Conservation (phyloP, 1,284 basidiomycete species). For the Thecaphora thlaspeos region DNA sequence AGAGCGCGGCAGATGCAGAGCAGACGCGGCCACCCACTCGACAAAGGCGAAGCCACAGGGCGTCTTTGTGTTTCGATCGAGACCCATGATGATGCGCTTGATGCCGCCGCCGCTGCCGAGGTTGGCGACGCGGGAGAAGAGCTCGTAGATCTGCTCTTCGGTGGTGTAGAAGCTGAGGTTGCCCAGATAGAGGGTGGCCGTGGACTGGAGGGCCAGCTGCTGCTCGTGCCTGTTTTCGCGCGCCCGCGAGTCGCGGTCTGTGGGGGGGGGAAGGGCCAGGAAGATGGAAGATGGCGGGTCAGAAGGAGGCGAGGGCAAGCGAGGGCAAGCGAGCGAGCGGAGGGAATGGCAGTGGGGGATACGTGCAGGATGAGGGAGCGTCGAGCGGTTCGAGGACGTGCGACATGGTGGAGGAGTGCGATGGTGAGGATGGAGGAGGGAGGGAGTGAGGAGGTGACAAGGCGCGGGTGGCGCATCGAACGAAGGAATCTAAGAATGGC, state of each 20-base stretch:
- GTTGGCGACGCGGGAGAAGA: conserved; percentile 87
- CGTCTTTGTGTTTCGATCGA: conserved; percentile 95
- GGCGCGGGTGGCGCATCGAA: not conserved
- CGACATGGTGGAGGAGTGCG: conserved; percentile 69
- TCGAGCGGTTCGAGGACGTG: conserved; percentile 81
- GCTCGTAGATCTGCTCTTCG: conserved; percentile 98
- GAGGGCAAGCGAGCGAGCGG: not conserved
- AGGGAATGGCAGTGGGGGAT: not conserved
- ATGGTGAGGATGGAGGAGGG: not conserved
- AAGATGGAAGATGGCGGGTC: conserved; percentile 5
- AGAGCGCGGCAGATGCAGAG: no score
- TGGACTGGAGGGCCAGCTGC: conserved; percentile 61
- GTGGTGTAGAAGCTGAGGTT: conserved; percentile 69
- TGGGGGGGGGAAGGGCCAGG: no score
- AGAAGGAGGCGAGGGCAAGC: conserved; percentile 38
- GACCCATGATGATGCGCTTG: conserved; percentile 98
- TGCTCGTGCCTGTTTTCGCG: conserved; percentile 56
- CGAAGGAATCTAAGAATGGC: no score
- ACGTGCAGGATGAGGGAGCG: conserved; percentile 91
- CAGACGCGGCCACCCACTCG: conserved; percentile 67
- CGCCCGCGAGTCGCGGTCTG: conserved; percentile 59
- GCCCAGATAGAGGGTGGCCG: conserved; percentile 71
- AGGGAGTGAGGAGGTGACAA: not conserved
- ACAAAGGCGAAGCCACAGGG: conserved; percentile 99
- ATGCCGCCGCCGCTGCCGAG: conserved; percentile 90